A percentile compares a stretch with the other conserved stretches of the same genome.
These are phyloP conservation scores for Peronospora farinosa DNA, from an alignment of 352 stramenopile genomes.

Conservation along the genomic window DNA sequence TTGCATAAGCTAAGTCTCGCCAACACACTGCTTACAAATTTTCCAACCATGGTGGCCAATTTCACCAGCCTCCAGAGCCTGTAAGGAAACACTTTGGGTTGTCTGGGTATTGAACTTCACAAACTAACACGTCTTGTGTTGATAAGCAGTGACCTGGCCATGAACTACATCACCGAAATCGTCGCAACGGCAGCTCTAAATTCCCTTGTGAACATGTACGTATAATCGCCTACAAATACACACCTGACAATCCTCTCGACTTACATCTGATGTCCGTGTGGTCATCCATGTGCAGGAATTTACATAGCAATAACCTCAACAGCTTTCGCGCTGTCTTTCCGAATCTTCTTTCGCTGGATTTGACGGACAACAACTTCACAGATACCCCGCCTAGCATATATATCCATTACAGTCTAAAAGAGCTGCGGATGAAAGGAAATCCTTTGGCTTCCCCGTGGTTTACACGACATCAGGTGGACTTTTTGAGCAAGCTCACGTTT, in stretches of 20 bases:
- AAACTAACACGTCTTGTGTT: constrained; percentile 7
- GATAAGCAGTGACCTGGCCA: constrained; percentile 23
- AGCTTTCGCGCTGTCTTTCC: constrained; percentile 51
- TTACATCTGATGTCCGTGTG: background rate
- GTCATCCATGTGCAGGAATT: constrained; percentile 17
- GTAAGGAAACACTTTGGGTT: constrained; percentile 18
- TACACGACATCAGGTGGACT: constrained; percentile 29
- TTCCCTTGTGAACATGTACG: constrained; percentile 45
- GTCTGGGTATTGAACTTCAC: background rate
- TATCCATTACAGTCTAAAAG: constrained; percentile 35
- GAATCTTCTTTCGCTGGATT: constrained; percentile 43
- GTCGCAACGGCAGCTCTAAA: constrained; percentile 28
- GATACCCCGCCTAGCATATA: constrained; percentile 45
- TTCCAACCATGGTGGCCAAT: constrained; percentile 32
- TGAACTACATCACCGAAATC: constrained; percentile 33
- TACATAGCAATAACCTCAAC: constrained; percentile 49
- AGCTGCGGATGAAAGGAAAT: constrained; percentile 43
- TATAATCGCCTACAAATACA: background rate
- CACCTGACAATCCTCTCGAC: background rate
- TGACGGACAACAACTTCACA: constrained; percentile 49
- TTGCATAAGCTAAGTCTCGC: constrained; percentile 27
- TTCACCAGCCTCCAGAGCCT: constrained; percentile 28
- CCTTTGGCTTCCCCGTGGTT: constrained; percentile 37
- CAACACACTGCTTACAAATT: constrained; percentile 27
- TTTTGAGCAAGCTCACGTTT: constrained; percentile 25